phyloP scores from a whole-genome alignment of 768 basidiomycete species.

The Suillus weaverae region DNA sequence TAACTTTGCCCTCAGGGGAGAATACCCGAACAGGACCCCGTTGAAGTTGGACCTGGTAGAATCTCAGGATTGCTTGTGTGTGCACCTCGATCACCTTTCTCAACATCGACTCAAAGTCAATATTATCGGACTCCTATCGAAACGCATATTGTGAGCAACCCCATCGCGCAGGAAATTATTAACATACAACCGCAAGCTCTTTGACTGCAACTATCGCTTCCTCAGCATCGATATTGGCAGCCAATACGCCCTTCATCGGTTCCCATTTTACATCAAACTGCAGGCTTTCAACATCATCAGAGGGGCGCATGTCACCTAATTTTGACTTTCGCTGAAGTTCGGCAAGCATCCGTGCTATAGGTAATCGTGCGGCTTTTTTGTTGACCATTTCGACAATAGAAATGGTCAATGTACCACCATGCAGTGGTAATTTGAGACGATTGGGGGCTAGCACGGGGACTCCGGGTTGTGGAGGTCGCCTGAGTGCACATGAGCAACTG shows the following conservation, averaged over 20 bases:
- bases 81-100: conserved; percentile 65
- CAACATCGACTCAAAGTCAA: conserved; percentile 76
- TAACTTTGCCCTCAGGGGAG: conserved; percentile 58
- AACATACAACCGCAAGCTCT: conserved; percentile 58
- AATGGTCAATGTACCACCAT: conserved; percentile 75
- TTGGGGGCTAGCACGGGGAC: conserved; percentile 27
- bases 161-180: not conserved
- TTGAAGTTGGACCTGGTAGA: conserved; percentile 57
- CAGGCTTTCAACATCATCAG: conserved; percentile 74
- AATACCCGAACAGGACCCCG: conserved; percentile 56
- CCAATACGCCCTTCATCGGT: conserved; percentile 65
- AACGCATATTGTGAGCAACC: not conserved
- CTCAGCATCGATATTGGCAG: conserved; percentile 51
- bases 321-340: conserved; percentile 67
- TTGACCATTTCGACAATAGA: conserved; percentile 58
- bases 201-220: conserved; percentile 43
- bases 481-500: conserved; percentile 15
- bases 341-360: conserved; percentile 54
- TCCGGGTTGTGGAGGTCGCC: conserved; percentile 39
- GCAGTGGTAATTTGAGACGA: conserved; percentile 48
- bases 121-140: conserved; percentile 57
- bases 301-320: conserved; percentile 52
- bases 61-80: conserved; percentile 56
- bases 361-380: conserved; percentile 51
- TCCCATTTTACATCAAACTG: conserved; percentile 78